Conservation (phyloP, 192 early-diverging fungal genomes). For the Backusella tuberculispora region DNA sequence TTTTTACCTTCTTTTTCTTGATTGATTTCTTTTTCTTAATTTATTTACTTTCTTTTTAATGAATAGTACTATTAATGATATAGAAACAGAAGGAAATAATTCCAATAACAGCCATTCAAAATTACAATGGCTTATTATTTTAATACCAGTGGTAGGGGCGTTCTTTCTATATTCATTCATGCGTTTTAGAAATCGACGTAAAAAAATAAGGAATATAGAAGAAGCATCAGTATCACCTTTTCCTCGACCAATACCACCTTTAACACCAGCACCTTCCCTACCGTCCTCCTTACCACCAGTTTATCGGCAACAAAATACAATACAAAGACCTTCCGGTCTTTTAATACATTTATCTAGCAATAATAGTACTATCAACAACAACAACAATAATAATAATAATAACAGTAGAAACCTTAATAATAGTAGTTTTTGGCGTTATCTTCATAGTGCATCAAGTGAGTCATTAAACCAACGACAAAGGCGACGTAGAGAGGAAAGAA, state of each 20-base stretch:
- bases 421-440: neutral
- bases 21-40: neutral
- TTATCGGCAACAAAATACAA: neutral
- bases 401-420: too few species aligned
- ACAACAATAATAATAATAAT: too few species aligned
- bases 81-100: neutral
- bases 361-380: neutral
- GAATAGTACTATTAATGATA: constrained; percentile 13
- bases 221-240: neutral
- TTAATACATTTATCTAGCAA: neutral
- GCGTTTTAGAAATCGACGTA: constrained; percentile 2
- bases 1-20: neutral
- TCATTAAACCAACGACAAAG: neutral
- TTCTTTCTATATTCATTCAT: constrained; percentile 17
- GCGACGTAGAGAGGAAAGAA: neutral
- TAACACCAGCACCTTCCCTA: neutral
- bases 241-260: too few species aligned
- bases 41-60: neutral
- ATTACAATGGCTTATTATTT: constrained; percentile 20
- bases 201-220: neutral
- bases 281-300: neutral
- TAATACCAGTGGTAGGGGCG: constrained; percentile 17
- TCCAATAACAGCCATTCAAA: neutral
- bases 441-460: constrained; percentile 4
- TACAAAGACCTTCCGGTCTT: neutral